Percentiles rank a stretch among this genome's conserved stretches.
Conservation (phyloP, 805 yeast genomes). For the Wickerhamiella cacticola region DNA sequence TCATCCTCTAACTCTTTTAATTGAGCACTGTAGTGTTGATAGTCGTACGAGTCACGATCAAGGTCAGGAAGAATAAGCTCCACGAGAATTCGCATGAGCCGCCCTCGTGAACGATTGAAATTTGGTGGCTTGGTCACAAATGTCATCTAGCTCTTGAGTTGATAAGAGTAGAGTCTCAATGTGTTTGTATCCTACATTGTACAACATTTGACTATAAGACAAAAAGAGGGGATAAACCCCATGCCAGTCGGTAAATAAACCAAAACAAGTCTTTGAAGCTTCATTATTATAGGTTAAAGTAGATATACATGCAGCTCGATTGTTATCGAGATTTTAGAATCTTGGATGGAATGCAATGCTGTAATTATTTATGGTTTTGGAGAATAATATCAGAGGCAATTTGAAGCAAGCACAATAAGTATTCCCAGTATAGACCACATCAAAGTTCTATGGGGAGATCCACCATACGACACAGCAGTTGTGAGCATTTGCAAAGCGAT, state of each 20-base stretch:
- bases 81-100: not conserved
- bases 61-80: not conserved
- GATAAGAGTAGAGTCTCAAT: too few species aligned
- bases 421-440: slow-evolving; percentile 53
- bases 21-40: not conserved
- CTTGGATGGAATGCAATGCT: too few species aligned
- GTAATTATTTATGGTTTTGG: not conserved
- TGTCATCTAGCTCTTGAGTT: not conserved
- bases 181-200: too few species aligned
- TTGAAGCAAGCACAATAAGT: slow-evolving; percentile 16
- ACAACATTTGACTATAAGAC: too few species aligned
- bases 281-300: too few species aligned
- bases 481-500: slow-evolving; percentile 80
- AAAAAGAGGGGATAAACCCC: too few species aligned
- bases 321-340: too few species aligned
- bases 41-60: not conserved
- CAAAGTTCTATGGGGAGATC: slow-evolving; percentile 47
- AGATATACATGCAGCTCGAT: slow-evolving; percentile 4
- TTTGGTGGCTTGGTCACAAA: not conserved
- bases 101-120: not conserved
- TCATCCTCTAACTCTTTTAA: not conserved
- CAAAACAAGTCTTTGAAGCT: too few species aligned
- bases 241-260: too few species aligned
- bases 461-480: slow-evolving; percentile 69
- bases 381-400: slow-evolving; percentile 19